phyloP scores from a whole-genome alignment of 768 basidiomycete species.

The Calvatia gigantea region DNA sequence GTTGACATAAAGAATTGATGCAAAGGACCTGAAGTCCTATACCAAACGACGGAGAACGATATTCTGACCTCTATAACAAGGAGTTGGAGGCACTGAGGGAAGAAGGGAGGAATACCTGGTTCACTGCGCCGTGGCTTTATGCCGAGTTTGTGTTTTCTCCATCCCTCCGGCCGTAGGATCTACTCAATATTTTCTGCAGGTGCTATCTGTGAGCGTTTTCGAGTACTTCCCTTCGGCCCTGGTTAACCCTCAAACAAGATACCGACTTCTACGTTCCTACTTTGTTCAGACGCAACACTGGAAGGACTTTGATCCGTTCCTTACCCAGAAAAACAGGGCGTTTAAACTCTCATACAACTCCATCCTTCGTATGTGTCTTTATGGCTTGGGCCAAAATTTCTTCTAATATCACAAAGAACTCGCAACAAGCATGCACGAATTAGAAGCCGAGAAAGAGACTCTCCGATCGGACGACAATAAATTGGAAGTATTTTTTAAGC shows the following conservation, averaged over 20 bases:
- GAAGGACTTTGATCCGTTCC: constrained; percentile 82
- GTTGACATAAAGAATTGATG: background rate
- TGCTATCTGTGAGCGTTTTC: constrained; percentile 4
- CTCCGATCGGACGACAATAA: constrained; percentile 47
- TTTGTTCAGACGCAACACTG: constrained; percentile 69
- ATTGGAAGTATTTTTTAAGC: constrained; percentile 64
- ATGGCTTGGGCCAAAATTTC: background rate
- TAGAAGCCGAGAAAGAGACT: constrained; percentile 46
- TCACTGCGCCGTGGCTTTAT: constrained; percentile 92
- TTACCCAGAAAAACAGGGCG: constrained; percentile 70
- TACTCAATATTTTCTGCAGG: background rate
- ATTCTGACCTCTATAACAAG: constrained; percentile 69
- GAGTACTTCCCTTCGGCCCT: background rate
- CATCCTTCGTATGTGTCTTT: constrained; percentile 60
- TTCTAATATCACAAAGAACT: constrained; percentile 46
- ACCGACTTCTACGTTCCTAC: constrained; percentile 75
- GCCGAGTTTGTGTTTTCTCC: constrained; percentile 67
- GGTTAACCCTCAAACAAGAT: constrained; percentile 40
- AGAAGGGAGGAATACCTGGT: constrained; percentile 70
- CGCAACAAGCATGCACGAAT: constrained; percentile 65
- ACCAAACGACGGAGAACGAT: constrained; percentile 71
- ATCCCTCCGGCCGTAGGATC: background rate
- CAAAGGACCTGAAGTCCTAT: constrained; percentile 55
- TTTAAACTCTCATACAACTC: constrained; percentile 78
- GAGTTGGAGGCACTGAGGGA: constrained; percentile 54